These are phyloP conservation scores for Fusarium mangiferae DNA, from an alignment of 2,329 filamentous ascomycete genomes.

Conservation along the genomic window DNA sequence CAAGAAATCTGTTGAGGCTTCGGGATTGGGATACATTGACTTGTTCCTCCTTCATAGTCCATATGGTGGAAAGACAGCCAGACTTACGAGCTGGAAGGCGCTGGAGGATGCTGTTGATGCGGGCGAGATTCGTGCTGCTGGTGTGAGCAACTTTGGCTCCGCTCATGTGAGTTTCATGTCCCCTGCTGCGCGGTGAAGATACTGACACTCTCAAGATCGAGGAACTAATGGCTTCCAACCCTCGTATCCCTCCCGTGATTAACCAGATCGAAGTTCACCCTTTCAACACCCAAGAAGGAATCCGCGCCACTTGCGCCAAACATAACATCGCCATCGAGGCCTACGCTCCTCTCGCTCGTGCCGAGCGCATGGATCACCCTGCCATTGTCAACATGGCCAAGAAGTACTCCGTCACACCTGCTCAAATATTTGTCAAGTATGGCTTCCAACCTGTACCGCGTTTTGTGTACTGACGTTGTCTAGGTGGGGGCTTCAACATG, in stretches of 20 bases:
- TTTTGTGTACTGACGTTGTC: background rate
- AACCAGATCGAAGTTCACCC: constrained; percentile 88
- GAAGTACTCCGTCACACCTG: constrained; percentile 76
- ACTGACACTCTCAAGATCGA: constrained; percentile 61
- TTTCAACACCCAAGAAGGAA: constrained; percentile 78
- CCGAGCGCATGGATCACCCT: constrained; percentile 74
- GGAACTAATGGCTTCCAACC: constrained; percentile 72
- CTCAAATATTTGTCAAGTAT: constrained; percentile 74
- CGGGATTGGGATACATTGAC: constrained; percentile 79
- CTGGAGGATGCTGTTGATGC: constrained; percentile 79
- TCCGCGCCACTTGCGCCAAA: constrained; percentile 72
- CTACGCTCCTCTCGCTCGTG: constrained; percentile 81
- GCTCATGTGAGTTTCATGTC: constrained; percentile 67
- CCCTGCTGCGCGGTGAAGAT: rapidly evolving
- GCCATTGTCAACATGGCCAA: constrained; percentile 69
- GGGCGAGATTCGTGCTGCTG: constrained; percentile 76
- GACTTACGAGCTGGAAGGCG: constrained; percentile 79
- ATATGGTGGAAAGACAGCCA: constrained; percentile 75
- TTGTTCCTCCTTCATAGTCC: constrained; percentile 83
- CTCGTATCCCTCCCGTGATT: constrained; percentile 72
- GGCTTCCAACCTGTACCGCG: background rate
- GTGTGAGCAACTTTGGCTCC: constrained; percentile 82
- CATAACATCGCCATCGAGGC: constrained; percentile 79
- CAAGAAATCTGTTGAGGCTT: constrained; percentile 69
- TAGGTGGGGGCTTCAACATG: constrained; percentile 81